Percentiles rank a stretch among this genome's conserved stretches.
Conservation (phyloP, 2,329 filamentous ascomycete genomes). For the Colletotrichum lupini region DNA sequence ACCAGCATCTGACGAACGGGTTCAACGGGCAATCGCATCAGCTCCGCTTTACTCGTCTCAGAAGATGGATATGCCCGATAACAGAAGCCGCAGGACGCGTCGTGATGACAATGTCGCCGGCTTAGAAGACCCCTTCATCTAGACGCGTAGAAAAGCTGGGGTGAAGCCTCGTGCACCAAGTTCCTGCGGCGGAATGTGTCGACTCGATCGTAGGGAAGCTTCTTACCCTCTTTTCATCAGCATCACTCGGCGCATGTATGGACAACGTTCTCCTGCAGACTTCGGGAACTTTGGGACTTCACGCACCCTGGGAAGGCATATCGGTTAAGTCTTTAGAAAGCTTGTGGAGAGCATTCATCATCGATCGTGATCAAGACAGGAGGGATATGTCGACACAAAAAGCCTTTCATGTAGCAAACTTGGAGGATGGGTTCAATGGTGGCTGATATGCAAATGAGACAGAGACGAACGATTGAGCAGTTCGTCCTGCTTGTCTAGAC, state of each 20-base stretch:
- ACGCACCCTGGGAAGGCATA: not conserved
- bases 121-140: slow-evolving; percentile 33
- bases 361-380: slow-evolving; percentile 1
- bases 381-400: slow-evolving; percentile 11
- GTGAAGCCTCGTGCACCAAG: not conserved
- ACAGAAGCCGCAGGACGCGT: slow-evolving; percentile 1
- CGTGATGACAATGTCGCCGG: slow-evolving; percentile 12
- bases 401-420: slow-evolving; percentile 8
- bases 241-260: slow-evolving; percentile 30
- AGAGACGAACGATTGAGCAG: slow-evolving; percentile 29
- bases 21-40: slow-evolving; percentile 24
- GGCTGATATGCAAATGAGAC: slow-evolving; percentile 33
- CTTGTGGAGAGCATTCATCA: slow-evolving; percentile 27
- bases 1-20: not conserved
- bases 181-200: not conserved
- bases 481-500: not conserved
- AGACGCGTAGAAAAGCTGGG: not conserved
- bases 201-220: not conserved
- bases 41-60: slow-evolving; percentile 22
- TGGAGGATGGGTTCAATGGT: slow-evolving; percentile 31
- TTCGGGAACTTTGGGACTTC: not conserved
- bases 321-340: slow-evolving; percentile 9
- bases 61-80: not conserved
- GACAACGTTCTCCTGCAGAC: slow-evolving; percentile 10
- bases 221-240: slow-evolving; percentile 12